Conservation (phyloP, 164 flowering plant species). For the Akebia trifoliata region DNA sequence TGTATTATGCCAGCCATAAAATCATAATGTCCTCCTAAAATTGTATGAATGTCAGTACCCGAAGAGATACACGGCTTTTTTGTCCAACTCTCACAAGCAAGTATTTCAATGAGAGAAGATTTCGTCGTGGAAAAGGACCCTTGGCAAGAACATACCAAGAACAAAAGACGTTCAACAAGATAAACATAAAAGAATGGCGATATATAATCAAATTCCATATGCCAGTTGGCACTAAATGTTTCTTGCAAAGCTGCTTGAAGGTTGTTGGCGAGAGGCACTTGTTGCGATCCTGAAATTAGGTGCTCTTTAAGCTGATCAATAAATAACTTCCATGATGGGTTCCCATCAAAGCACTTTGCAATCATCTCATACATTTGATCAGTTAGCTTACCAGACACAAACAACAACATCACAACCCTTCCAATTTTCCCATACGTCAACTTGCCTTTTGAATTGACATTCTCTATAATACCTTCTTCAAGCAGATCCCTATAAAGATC, state of each 20-base stretch:
- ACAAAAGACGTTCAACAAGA: slow-evolving; percentile 51
- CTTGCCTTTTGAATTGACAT: slow-evolving; percentile 9
- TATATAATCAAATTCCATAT: slow-evolving; percentile 31
- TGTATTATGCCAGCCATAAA: slow-evolving; percentile 15
- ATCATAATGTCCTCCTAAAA: not conserved
- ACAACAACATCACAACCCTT: slow-evolving; percentile 29
- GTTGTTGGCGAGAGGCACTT: slow-evolving; percentile 6
- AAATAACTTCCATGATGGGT: slow-evolving; percentile 36
- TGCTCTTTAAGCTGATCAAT: slow-evolving; percentile 18
- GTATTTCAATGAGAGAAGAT: slow-evolving; percentile 44
- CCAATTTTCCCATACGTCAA: slow-evolving; percentile 55
- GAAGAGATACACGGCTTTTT: not conserved
- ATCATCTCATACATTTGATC: slow-evolving; percentile 28
- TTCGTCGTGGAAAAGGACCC: slow-evolving; percentile 33
- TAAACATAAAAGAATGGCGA: slow-evolving; percentile 56
- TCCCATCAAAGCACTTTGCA: slow-evolving; percentile 10
- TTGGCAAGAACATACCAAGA: slow-evolving; percentile 28
- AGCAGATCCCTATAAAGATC: slow-evolving; percentile 30
- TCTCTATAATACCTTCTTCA: slow-evolving; percentile 24
- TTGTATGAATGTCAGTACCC: not conserved
- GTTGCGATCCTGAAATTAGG: slow-evolving; percentile 10
- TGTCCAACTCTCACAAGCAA: slow-evolving; percentile 24
- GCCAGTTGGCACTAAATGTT: slow-evolving; percentile 38
- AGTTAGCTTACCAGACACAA: slow-evolving; percentile 32
- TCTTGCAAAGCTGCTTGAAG: slow-evolving; percentile 34